phyloP scores from a whole-genome alignment of 2,329 filamentous ascomycete genomes.

The Aspergillus costaricaensis region DNA sequence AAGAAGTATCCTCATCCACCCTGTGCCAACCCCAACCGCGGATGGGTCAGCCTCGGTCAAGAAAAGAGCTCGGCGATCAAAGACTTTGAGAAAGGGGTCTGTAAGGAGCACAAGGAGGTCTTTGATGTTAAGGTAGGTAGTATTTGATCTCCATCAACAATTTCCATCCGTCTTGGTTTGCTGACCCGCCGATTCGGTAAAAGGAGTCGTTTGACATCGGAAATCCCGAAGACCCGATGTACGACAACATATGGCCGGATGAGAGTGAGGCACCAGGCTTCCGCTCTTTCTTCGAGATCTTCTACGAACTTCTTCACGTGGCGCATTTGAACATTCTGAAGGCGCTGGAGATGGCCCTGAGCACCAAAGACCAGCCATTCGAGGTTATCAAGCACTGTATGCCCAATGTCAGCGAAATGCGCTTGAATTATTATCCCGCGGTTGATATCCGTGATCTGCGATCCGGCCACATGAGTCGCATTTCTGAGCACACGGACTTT shows the following conservation, averaged over 20 bases:
- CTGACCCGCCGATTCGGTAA: no score
- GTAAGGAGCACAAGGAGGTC: background rate
- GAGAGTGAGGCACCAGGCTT: background rate
- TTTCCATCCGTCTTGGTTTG: no score
- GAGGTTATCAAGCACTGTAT: background rate
- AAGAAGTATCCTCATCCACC: background rate
- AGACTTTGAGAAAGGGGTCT: background rate
- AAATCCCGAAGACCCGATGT: background rate
- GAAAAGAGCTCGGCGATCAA: background rate
- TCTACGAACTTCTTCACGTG: background rate
- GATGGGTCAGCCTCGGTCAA: background rate
- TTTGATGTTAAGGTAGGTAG: no score
- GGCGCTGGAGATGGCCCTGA: background rate
- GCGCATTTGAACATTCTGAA: background rate
- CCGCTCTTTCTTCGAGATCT: background rate
- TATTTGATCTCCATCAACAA: no score
- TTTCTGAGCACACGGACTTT: conserved; percentile 17
- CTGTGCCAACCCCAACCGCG: background rate
- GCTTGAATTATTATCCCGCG: conserved; percentile 16
- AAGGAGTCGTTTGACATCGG: background rate
- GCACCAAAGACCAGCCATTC: background rate
- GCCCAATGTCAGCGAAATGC: conserved; percentile 6
- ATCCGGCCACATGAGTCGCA: conserved; percentile 10
- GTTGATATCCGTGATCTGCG: background rate
- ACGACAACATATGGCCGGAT: background rate